These are phyloP conservation scores for Atractiella rhizophila DNA, from an alignment of 768 basidiomycete species.

Conservation along the genomic window DNA sequence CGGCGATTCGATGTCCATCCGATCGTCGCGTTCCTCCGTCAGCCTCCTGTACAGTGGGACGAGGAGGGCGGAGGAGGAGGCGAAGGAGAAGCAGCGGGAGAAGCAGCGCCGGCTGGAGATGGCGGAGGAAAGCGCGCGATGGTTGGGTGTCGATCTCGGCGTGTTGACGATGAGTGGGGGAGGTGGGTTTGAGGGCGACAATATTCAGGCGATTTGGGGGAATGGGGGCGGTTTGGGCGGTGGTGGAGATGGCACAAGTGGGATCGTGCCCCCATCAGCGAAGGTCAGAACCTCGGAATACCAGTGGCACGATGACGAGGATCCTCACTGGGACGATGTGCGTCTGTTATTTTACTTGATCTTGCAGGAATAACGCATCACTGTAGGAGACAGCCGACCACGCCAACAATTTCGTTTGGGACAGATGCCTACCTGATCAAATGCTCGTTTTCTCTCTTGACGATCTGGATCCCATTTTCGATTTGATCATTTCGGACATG, in stretches of 20 bases:
- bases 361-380: slow-evolving; percentile 27
- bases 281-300: no score
- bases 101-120: slow-evolving; percentile 24
- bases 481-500: slow-evolving; percentile 54
- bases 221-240: no score
- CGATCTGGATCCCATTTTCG: slow-evolving; percentile 48
- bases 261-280: no score
- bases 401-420: slow-evolving; percentile 12
- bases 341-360: no score
- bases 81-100: slow-evolving; percentile 9
- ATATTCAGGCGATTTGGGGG: slow-evolving; percentile 20
- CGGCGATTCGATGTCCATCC: no score
- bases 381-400: slow-evolving; percentile 21
- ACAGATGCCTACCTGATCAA: slow-evolving; percentile 45
- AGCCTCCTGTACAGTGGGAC: no score
- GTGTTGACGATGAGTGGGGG: slow-evolving; percentile 35
- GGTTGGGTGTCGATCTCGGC: slow-evolving; percentile 30
- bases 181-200: slow-evolving; percentile 38
- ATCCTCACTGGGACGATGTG: slow-evolving; percentile 27
- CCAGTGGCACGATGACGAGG: slow-evolving; percentile 28
- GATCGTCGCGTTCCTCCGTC: no score
- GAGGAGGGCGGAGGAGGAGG: slow-evolving; percentile 32
- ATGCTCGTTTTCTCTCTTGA: slow-evolving; percentile 85
- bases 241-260: no score
- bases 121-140: slow-evolving; percentile 22